Evolutionary conservation across 2,329 filamentous ascomycete species (phyloP), one percentile per base, ranked within the genome.

Genomic region (Xylariomycetidae sp.): DNA sequence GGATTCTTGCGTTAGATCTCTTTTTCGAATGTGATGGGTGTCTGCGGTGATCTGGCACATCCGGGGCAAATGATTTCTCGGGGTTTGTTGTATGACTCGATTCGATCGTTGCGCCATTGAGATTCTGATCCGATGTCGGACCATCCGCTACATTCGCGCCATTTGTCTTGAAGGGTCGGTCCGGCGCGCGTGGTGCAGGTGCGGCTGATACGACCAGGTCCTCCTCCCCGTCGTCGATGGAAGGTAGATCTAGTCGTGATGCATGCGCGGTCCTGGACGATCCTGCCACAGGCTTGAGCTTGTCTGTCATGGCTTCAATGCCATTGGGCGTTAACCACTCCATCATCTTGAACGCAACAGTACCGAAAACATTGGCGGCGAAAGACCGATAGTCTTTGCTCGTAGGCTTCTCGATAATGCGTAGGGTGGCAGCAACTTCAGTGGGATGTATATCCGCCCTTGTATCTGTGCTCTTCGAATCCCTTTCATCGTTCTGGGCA

Each of bases 341-440:
- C 4, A 83, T 49, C 76, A 82, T 82, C 48, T 78, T 81, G 54
- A 82, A 78, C 9, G 79, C 72, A 9, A 74, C 72, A 1, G 78
- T 80, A 6, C 70, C 76, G 46, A 83, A 82, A 6, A 81, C 61
- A 42, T 79, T 79, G 6, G 74, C 74, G 6, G 74, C 70, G 48
- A 79, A 76, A 0, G 74, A 78, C 5, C 74, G 64, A 44, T 78
- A 68, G 41, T 79, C 74, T 39, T 72, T 75, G 43, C 58, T 70
- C 9, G 60, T 50, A 2, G 66, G 61, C 24, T 63, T 60, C 42
- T 77, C 72, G 2, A 53, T 51, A 2, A 75, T 54, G 4, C 47
- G 57, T 26, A 74, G 53, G n/a, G n/a, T 12, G 12, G n/a, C 6
- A 25, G n/a, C 6, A 12, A 13, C n/a, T 7, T 25, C 6, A 25